Conservation (phyloP, 2,329 filamentous ascomycete genomes). For the Pseudogymnoascus sp. region DNA sequence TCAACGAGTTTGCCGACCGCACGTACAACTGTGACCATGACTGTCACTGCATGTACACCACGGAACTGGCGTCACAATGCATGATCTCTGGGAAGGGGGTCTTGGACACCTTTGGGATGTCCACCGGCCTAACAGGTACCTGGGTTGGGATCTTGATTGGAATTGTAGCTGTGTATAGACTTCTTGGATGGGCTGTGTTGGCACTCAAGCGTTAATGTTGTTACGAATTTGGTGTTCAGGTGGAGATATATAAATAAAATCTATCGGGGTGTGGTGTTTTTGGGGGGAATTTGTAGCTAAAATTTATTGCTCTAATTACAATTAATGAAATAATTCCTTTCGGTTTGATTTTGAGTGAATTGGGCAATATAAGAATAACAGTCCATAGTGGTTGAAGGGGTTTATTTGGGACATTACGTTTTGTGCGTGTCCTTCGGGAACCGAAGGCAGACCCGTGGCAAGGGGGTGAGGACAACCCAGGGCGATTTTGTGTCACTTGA, state of each 20-base stretch:
- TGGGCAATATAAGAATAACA: neutral
- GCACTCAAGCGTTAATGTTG: conserved; percentile 24
- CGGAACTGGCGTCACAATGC: conserved; percentile 53
- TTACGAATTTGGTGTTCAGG: neutral
- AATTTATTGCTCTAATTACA: neutral
- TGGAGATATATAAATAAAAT: neutral
- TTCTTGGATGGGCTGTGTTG: conserved; percentile 59
- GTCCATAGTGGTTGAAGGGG: neutral
- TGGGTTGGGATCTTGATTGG: conserved; percentile 71
- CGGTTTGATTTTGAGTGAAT: neutral
- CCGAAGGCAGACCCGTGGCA: neutral
- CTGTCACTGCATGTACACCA: conserved; percentile 60
- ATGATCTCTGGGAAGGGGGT: conserved; percentile 64
- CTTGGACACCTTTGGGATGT: conserved; percentile 61
- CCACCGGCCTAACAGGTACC: conserved; percentile 51
- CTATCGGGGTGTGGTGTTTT: neutral
- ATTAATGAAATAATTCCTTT: neutral
- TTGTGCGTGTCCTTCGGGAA: neutral
- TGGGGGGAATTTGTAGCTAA: neutral
- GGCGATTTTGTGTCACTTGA: neutral
- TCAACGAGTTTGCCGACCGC: conserved; percentile 70
- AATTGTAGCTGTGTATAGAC: conserved; percentile 65
- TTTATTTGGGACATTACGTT: neutral
- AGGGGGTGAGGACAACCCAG: too few relatives aligned
- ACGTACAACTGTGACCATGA: conserved; percentile 50